Conservation (phyloP, 116 monocot genomes). For the Zostera marina region DNA sequence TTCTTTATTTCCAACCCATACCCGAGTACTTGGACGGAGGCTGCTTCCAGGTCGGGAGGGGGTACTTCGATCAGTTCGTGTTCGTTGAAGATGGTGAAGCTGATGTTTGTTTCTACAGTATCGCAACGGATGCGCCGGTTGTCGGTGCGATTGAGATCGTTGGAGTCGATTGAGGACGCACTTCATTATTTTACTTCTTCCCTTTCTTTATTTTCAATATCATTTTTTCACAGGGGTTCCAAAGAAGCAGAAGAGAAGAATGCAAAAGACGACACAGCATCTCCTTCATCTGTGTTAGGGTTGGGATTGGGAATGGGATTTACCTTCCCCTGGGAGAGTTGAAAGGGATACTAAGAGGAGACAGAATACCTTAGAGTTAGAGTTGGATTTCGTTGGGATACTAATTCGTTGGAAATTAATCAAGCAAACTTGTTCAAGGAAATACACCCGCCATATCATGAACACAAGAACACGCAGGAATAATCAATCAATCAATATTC, state of each 20-base stretch:
- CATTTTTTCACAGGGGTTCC: neutral
- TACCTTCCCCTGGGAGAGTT: constrained; percentile 28
- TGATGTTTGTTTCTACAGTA: constrained; percentile 85
- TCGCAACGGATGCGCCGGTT: constrained; percentile 84
- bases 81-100: constrained; percentile 19
- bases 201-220: neutral
- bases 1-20: too few species aligned
- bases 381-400: too few species aligned
- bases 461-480: too few species aligned
- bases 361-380: constrained; percentile 14
- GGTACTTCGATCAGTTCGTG: constrained; percentile 73
- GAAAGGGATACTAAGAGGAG: constrained; percentile 16
- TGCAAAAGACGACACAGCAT: constrained; percentile 2
- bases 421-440: too few species aligned
- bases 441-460: too few species aligned
- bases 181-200: too few species aligned
- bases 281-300: constrained; percentile 27
- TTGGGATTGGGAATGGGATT: constrained; percentile 47
- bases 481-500: too few species aligned
- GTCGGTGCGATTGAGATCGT: constrained; percentile 67
- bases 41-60: constrained; percentile 44
- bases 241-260: constrained; percentile 4
- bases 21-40: constrained; percentile 74
- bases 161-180: constrained; percentile 48
- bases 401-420: too few species aligned